Evolutionary conservation across 1,139 yeast genomes (phyloP).

Genomic region (Blastobotrys apis): DNA sequence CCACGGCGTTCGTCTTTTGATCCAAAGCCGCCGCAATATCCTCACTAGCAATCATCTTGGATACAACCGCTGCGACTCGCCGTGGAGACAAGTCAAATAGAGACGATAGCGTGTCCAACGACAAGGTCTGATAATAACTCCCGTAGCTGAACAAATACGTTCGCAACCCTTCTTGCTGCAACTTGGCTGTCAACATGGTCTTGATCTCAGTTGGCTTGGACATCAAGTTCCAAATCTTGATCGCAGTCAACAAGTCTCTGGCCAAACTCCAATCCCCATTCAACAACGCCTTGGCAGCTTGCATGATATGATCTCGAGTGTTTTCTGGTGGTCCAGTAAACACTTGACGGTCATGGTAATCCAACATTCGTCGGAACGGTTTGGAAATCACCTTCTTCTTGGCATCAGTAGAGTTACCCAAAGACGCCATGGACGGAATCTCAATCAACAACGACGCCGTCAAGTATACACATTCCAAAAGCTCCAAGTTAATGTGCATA

Average conservation of each 20-base stretch:
- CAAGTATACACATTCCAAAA: conserved; percentile 89
- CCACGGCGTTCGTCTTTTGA: conserved; percentile 53
- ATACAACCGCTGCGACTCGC: conserved; percentile 58
- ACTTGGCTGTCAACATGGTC: conserved; percentile 65
- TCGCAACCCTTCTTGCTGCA: conserved; percentile 86
- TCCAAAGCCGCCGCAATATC: conserved; percentile 70
- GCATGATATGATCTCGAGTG: conserved; percentile 88
- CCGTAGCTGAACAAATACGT: conserved; percentile 86
- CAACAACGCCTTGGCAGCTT: conserved; percentile 86
- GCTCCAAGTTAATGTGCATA: conserved; percentile 94
- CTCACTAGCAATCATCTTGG: conserved; percentile 69
- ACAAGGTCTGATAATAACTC: conserved; percentile 67
- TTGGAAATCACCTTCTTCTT: conserved; percentile 68
- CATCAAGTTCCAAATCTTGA: conserved; percentile 87
- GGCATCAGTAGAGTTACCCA: conserved; percentile 46
- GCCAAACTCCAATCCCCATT: conserved; percentile 88
- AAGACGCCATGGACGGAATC: conserved; percentile 79
- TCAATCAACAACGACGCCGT: conserved; percentile 88
- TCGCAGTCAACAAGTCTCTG: conserved; percentile 61
- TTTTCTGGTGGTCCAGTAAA: conserved; percentile 98
- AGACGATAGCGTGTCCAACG: conserved; percentile 60
- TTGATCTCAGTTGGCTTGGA: conserved; percentile 62
- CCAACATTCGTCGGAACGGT: conserved; percentile 88
- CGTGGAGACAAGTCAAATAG: conserved; percentile 60
- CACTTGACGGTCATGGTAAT: conserved; percentile 89